These are phyloP conservation scores for Meredithiella fracta DNA, from an alignment of 2,329 filamentous ascomycete genomes.

Conservation along the genomic window DNA sequence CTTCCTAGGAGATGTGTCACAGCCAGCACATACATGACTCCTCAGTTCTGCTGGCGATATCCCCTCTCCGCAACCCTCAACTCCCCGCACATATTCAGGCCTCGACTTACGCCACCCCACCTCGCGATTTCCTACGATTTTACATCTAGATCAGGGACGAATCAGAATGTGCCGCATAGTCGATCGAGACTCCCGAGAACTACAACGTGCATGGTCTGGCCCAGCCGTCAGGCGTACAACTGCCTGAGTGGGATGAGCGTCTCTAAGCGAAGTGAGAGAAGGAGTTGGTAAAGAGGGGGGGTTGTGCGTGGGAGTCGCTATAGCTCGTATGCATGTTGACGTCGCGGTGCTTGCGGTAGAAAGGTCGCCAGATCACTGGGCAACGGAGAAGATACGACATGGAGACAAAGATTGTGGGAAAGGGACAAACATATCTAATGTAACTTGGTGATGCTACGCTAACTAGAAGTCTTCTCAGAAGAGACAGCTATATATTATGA, in stretches of 20 bases:
- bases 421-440: not conserved
- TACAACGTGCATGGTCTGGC: not conserved
- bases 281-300: not conserved
- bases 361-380: not conserved
- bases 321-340: not conserved
- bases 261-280: not conserved
- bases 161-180: not conserved
- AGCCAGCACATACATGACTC: not conserved
- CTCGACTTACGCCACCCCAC: not conserved
- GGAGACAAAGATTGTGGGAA: too few relatives aligned
- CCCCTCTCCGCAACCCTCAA: not conserved
- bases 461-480: not conserved
- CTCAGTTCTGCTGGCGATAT: not conserved
- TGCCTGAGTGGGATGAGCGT: not conserved
- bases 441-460: not conserved
- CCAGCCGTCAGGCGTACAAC: not conserved
- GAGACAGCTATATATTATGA: not conserved
- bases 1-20: not conserved
- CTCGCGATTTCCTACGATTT: not conserved
- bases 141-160: not conserved
- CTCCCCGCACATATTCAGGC: not conserved
- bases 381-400: not conserved
- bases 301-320: not conserved
- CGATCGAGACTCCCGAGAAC: not conserved
- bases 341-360: not conserved